Evolutionary conservation across 306 rosid genomes (phyloP).

Genomic region (Rosa chinensis): DNA sequence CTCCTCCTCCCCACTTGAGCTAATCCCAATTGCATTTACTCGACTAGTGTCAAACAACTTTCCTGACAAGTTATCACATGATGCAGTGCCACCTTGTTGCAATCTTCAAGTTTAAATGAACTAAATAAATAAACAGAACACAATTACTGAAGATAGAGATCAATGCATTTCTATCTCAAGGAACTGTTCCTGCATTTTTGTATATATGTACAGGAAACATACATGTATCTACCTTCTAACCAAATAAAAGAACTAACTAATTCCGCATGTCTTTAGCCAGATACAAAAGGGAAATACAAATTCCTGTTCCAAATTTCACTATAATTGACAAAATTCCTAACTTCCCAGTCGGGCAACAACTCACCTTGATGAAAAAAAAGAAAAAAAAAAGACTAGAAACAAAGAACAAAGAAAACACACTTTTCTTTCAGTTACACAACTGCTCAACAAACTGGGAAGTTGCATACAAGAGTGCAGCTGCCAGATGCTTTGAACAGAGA

Average conservation of each 20-base stretch:
- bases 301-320: background rate
- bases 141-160: background rate
- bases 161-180: background rate
- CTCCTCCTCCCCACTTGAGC: too few species aligned
- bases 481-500: background rate
- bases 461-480: conserved; percentile 5
- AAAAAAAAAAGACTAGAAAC: background rate
- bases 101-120: background rate
- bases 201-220: conserved; percentile 5
- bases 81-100: background rate
- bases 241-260: background rate
- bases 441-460: conserved; percentile 11
- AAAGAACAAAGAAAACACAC: background rate
- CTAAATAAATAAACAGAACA: background rate
- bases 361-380: background rate
- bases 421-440: background rate
- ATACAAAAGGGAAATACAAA: background rate
- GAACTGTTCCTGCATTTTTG: conserved; percentile 1
- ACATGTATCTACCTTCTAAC: background rate
- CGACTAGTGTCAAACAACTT: too few species aligned
- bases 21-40: background rate
- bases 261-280: background rate
- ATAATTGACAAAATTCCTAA: background rate
- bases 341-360: background rate
- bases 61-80: background rate